These are phyloP conservation scores for Friedmanniomyces endolithicus DNA, from an alignment of 495 filamentous ascomycete genomes.

Conservation along the genomic window DNA sequence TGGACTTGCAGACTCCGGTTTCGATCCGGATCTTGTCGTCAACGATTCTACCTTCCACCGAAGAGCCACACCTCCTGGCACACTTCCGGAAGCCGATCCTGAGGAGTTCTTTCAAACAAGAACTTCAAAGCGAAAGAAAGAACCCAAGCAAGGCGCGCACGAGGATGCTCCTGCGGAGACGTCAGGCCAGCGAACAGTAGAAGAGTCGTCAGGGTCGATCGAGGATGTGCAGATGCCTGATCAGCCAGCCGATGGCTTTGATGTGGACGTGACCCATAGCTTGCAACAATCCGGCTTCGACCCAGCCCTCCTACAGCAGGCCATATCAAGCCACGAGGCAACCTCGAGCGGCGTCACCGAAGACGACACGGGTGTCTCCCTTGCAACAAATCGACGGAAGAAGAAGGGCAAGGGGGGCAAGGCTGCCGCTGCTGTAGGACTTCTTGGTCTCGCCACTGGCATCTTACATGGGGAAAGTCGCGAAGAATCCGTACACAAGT, in stretches of 20 bases:
- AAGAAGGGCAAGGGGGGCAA: slow-evolving; percentile 23
- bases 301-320: slow-evolving; percentile 8
- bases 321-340: background rate
- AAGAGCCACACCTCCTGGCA: slow-evolving; percentile 20
- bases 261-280: slow-evolving; percentile 13
- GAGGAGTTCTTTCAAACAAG: slow-evolving; percentile 31
- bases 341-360: slow-evolving; percentile 1
- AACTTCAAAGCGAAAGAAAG: slow-evolving; percentile 36
- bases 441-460: background rate
- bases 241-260: background rate
- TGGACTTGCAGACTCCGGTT: slow-evolving; percentile 21
- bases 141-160: slow-evolving; percentile 30
- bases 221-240: background rate
- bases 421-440: background rate
- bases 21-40: slow-evolving; percentile 27
- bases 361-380: slow-evolving; percentile 6
- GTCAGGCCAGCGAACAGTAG: slow-evolving; percentile 23
- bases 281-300: slow-evolving; percentile 19
- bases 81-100: slow-evolving; percentile 25
- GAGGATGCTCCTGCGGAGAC: background rate
- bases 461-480: background rate
- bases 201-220: slow-evolving; percentile 1
- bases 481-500: background rate
- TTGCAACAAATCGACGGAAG: slow-evolving; percentile 11
- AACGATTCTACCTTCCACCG: slow-evolving; percentile 25